These are phyloP conservation scores for Ceratobasidium sp. DNA, from an alignment of 1,284 basidiomycete species.

Conservation along the genomic window DNA sequence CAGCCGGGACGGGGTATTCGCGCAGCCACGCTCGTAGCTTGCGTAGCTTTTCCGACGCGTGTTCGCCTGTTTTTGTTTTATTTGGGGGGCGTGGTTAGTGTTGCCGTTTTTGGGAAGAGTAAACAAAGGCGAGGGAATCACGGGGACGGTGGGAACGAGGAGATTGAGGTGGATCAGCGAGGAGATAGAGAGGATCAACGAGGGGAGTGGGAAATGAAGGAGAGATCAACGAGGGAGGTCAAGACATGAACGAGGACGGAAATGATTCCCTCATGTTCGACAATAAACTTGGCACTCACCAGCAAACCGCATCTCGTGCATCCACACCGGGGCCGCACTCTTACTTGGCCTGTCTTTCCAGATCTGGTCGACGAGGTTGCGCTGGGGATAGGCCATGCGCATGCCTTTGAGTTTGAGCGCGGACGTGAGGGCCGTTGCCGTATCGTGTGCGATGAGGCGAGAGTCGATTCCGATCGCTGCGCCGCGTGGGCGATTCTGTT, in stretches of 20 bases:
- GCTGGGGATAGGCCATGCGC: constrained; percentile 67
- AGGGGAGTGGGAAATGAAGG: too few species aligned
- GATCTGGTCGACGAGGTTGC: constrained; percentile 88
- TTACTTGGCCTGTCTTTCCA: constrained; percentile 78
- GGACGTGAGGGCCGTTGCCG: constrained; percentile 69
- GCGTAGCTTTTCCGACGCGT: constrained; percentile 54
- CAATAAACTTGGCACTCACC: too few species aligned
- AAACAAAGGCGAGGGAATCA: background rate
- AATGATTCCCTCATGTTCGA: too few species aligned
- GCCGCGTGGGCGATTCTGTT: constrained; percentile 66
- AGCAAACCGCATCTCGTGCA: constrained; percentile 80
- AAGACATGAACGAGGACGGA: too few species aligned
- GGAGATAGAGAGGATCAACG: too few species aligned
- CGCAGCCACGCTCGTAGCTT: constrained; percentile 47
- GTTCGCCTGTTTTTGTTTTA: constrained; percentile 15
- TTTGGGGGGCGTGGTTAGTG: constrained; percentile 47
- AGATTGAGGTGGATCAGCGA: background rate
- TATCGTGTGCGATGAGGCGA: constrained; percentile 82
- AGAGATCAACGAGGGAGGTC: too few species aligned
- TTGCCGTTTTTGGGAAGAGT: background rate
- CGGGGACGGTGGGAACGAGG: background rate
- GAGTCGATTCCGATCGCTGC: constrained; percentile 88
- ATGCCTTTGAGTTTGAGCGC: constrained; percentile 60
- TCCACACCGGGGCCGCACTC: constrained; percentile 78
- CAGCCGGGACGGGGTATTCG: constrained; percentile 28